Evolutionary conservation across 2,329 filamentous ascomycete species (phyloP).

Genomic region (Dactylellina leptospora): DNA sequence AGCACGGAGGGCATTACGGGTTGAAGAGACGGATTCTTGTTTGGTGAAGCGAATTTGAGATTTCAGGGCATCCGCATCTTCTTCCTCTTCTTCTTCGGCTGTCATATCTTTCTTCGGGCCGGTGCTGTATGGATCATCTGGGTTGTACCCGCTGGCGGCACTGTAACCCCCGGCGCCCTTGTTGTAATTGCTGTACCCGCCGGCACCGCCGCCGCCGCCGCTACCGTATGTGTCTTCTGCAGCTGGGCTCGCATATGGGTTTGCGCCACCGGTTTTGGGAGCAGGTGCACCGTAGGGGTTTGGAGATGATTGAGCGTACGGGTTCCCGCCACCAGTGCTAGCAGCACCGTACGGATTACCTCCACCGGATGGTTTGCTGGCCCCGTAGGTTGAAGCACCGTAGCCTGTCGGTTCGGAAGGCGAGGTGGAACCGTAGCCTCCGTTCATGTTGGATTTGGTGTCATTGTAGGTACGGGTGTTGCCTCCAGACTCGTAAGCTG

Average conservation of each 20-base stretch:
- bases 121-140: slow-evolving; percentile 16
- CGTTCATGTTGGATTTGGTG: slow-evolving; percentile 38
- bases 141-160: slow-evolving; percentile 17
- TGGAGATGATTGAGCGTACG: slow-evolving; percentile 5
- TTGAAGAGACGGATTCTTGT: slow-evolving; percentile 77
- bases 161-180: slow-evolving; percentile 22
- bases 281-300: slow-evolving; percentile 13
- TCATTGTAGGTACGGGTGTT: slow-evolving; percentile 29
- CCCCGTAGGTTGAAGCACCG: slow-evolving; percentile 22
- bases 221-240: slow-evolving; percentile 6
- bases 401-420: slow-evolving; percentile 18
- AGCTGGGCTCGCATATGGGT: background rate
- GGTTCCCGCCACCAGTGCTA: slow-evolving; percentile 3
- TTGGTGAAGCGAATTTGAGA: slow-evolving; percentile 79
- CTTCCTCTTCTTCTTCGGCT: slow-evolving; percentile 77
- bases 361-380: slow-evolving; percentile 17
- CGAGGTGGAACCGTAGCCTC: slow-evolving; percentile 13
- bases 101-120: slow-evolving; percentile 71
- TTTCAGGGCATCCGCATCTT: slow-evolving; percentile 76
- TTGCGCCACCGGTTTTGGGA: background rate
- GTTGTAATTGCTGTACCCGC: slow-evolving; percentile 8
- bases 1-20: slow-evolving; percentile 73
- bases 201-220: no score
- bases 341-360: slow-evolving; percentile 22
- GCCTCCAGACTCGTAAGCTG: slow-evolving; percentile 18